Evolutionary conservation across 164 flowering plant species (phyloP).

Genomic region (Euptelea pleiosperma): DNA sequence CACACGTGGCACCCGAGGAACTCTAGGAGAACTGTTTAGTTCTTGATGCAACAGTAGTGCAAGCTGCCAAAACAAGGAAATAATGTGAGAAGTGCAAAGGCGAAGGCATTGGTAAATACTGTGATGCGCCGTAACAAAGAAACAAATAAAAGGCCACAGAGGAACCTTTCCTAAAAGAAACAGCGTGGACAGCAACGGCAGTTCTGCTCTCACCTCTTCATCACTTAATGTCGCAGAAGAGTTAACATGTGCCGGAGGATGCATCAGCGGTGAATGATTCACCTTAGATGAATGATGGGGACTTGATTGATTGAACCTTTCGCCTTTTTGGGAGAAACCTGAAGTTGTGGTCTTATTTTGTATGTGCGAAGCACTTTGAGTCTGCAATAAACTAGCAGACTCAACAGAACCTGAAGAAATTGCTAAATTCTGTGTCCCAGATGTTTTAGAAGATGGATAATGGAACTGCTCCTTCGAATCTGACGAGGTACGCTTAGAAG

Average conservation of each 20-base stretch:
- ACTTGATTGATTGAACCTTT: constrained; percentile 43
- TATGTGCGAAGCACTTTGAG: constrained; percentile 33
- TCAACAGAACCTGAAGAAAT: constrained; percentile 38
- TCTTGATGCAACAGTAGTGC: constrained; percentile 92
- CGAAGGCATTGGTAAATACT: too few relatives aligned
- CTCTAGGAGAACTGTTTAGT: constrained; percentile 97
- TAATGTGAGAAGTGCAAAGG: not conserved
- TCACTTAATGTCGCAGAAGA: constrained; percentile 66
- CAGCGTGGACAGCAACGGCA: not conserved
- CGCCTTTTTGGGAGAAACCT: constrained; percentile 42
- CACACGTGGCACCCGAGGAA: constrained; percentile 90
- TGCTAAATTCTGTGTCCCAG: constrained; percentile 24
- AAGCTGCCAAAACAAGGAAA: constrained; percentile 50
- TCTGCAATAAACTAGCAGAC: constrained; percentile 29
- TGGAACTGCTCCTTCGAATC: constrained; percentile 50
- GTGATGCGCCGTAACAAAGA: too few relatives aligned
- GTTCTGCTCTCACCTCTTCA: constrained; percentile 64
- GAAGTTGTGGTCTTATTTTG: constrained; percentile 44
- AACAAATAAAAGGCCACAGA: not conserved
- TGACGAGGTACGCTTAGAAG: constrained; percentile 31
- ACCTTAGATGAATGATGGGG: constrained; percentile 43
- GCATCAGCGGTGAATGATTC: constrained; percentile 31
- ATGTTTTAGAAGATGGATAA: constrained; percentile 45
- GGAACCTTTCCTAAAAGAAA: not conserved
- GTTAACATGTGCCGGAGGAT: constrained; percentile 43